These are phyloP conservation scores for Podila minutissima DNA, from an alignment of 192 early-diverging fungal species.

Conservation along the genomic window DNA sequence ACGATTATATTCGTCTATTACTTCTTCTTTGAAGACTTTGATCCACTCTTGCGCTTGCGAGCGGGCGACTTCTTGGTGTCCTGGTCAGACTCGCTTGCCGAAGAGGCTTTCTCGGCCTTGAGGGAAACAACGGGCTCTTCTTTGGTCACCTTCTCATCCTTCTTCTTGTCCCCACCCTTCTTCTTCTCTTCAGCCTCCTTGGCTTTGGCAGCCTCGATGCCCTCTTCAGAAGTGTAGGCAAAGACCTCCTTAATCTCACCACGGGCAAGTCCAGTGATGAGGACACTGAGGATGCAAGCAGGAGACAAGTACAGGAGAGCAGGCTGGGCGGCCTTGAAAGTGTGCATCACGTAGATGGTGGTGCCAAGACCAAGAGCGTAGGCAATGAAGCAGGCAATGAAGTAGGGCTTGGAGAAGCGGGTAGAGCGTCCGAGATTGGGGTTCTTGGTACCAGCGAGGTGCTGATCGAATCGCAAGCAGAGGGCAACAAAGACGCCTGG, in stretches of 20 bases:
- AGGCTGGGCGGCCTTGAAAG: conserved; percentile 96
- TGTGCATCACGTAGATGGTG: conserved; percentile 94
- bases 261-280: conserved; percentile 69
- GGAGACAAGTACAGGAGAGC: conserved; percentile 97
- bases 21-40: conserved; percentile 41
- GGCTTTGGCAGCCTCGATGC: conserved; percentile 61
- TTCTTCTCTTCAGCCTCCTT: conserved; percentile 58
- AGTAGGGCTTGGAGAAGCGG: conserved; percentile 88
- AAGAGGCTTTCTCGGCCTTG: conserved; percentile 20
- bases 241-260: conserved; percentile 77
- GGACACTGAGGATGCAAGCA: conserved; percentile 90
- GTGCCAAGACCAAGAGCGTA: conserved; percentile 88
- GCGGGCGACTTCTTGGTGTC: conserved; percentile 10
- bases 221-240: conserved; percentile 70
- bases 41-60: conserved; percentile 46
- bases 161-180: conserved; percentile 55
- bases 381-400: conserved; percentile 79
- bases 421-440: conserved; percentile 64
- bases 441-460: conserved; percentile 70
- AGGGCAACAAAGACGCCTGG: conserved; percentile 96
- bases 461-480: conserved; percentile 89
- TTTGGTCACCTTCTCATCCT: conserved; percentile 34
- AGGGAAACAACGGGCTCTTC: neutral
- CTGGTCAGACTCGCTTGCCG: conserved; percentile 26
- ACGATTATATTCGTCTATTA: neutral